A percentile compares a stretch with the other conserved stretches of the same genome.
These are phyloP conservation scores for Musa troglodytarum DNA, from an alignment of 176 grass and related monocot species.

Conservation along the genomic window DNA sequence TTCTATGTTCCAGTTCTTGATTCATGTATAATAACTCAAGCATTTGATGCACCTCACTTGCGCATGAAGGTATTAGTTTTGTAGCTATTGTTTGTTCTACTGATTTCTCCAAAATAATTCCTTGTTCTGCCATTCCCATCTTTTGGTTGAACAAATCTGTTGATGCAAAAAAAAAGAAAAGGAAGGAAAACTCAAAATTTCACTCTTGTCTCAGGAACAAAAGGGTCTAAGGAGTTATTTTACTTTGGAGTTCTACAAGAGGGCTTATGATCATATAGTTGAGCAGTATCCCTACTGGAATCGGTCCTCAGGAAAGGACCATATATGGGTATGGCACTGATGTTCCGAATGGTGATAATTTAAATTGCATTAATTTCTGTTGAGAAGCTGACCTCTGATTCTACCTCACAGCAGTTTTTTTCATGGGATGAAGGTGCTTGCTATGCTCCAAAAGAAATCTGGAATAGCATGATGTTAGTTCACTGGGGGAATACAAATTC, in stretches of 20 bases:
- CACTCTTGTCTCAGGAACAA: slow-evolving; percentile 31
- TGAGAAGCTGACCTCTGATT: slow-evolving; percentile 19
- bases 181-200: not conserved
- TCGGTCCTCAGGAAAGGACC: slow-evolving; percentile 74
- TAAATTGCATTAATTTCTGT: slow-evolving; percentile 8
- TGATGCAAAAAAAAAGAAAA: not conserved
- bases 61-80: slow-evolving; percentile 41
- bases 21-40: slow-evolving; percentile 84
- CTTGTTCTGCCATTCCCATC: not conserved
- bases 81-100: slow-evolving; percentile 2
- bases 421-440: slow-evolving; percentile 99
- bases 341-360: slow-evolving; percentile 20
- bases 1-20: slow-evolving; percentile 95
- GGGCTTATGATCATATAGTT: slow-evolving; percentile 78
- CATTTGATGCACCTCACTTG: slow-evolving; percentile 71
- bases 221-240: slow-evolving; percentile 51
- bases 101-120: slow-evolving; percentile 22
- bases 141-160: not conserved
- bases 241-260: slow-evolving; percentile 75
- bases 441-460: slow-evolving; percentile 94
- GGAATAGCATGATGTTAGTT: slow-evolving; percentile 92
- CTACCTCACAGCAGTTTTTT: slow-evolving; percentile 58
- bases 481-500: slow-evolving; percentile 97
- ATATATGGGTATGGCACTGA: slow-evolving; percentile 75
- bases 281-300: slow-evolving; percentile 89